phyloP scores from a whole-genome alignment of 2,329 filamentous ascomycete species.

The Aspergillus niger region DNA sequence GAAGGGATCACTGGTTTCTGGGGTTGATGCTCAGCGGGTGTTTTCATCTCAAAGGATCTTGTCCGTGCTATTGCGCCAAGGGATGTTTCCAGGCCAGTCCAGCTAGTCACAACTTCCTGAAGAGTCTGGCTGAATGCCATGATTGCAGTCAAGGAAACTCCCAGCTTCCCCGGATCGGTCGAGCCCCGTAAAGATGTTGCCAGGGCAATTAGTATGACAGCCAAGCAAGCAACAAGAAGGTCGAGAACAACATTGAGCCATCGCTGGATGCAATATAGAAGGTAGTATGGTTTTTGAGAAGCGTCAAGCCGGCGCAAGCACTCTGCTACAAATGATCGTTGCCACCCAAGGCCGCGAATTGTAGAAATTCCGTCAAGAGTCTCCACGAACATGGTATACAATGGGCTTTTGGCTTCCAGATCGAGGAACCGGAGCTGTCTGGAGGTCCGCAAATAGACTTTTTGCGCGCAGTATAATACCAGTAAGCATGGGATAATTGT shows the following conservation, averaged over 20 bases:
- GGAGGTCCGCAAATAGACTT: neutral
- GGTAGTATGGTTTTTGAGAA: constrained; percentile 1
- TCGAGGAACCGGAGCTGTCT: constrained; percentile 3
- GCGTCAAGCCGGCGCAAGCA: neutral
- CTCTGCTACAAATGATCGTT: neutral
- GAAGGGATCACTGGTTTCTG: neutral
- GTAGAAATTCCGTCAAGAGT: neutral
- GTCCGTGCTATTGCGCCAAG: constrained; percentile 1
- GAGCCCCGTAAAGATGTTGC: neutral
- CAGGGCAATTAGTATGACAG: neutral
- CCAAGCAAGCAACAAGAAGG: neutral
- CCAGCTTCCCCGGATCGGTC: neutral
- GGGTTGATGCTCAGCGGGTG: neutral
- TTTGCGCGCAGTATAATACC: neutral
- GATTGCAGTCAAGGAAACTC: neutral
- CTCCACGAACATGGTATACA: neutral
- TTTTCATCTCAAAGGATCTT: neutral
- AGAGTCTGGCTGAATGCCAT: constrained; percentile 1
- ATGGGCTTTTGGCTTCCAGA: neutral
- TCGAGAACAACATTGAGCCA: constrained; percentile 5
- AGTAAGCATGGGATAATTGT: neutral
- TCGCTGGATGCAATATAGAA: constrained; percentile 3
- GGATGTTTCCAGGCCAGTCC: neutral
- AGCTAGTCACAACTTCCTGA: neutral
- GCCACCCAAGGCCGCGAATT: constrained; percentile 1